Evolutionary conservation across 305 asterid species (phyloP).

Genomic region (Fraxinus greggii): DNA sequence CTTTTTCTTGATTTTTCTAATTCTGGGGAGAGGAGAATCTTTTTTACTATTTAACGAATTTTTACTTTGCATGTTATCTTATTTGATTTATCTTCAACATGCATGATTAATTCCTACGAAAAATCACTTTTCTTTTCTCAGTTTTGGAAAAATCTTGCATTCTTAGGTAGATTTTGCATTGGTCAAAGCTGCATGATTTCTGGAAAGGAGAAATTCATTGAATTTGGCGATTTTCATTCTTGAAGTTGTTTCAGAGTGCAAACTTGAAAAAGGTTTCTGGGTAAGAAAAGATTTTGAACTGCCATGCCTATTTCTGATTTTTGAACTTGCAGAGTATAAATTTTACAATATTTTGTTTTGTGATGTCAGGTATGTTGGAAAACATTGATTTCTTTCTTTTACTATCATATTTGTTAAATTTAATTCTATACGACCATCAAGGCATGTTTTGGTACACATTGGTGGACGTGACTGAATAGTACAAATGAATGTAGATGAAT

Average conservation of each 20-base stretch:
- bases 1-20: not conserved
- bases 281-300: not conserved
- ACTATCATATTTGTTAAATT: not conserved
- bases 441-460: no score
- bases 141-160: not conserved
- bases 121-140: not conserved
- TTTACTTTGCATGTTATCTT: slow-evolving; percentile 18
- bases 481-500: no score
- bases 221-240: not conserved
- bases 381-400: not conserved
- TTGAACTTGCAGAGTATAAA: not conserved
- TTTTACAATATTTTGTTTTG: not conserved
- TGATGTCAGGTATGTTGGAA: not conserved
- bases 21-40: not conserved
- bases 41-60: not conserved
- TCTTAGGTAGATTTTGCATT: not conserved
- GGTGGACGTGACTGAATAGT: no score
- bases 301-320: not conserved
- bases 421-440: not conserved
- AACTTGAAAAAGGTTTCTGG: not conserved
- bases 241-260: not conserved
- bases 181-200: not conserved
- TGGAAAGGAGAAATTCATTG: not conserved
- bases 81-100: slow-evolving; percentile 16
- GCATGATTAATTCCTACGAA: slow-evolving; percentile 19